Evolutionary conservation across 2,329 filamentous ascomycete species (phyloP).

Genomic region (Fusarium poae): DNA sequence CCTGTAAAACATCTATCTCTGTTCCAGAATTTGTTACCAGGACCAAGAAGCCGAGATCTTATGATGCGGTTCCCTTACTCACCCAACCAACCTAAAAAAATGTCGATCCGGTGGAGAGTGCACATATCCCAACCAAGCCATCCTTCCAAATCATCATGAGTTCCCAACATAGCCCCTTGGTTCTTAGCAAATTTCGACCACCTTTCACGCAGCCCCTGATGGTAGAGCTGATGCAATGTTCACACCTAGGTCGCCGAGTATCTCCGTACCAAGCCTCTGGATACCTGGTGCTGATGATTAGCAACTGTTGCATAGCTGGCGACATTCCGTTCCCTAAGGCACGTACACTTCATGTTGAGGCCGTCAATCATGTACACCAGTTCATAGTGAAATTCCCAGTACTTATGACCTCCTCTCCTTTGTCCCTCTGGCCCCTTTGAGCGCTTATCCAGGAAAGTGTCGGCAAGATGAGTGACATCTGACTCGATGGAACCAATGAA

Average conservation of each 20-base stretch:
- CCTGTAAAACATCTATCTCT: no score
- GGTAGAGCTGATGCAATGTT: background rate
- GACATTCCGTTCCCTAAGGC: accelerated
- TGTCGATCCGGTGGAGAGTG: no score
- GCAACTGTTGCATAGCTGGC: background rate
- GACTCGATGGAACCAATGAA: accelerated
- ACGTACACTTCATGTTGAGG: slow-evolving; percentile 14
- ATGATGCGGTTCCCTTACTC: no score
- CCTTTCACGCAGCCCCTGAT: background rate
- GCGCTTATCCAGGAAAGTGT: no score
- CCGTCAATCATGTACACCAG: background rate
- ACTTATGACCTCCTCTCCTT: background rate
- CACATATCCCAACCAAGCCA: background rate
- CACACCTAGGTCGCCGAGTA: background rate
- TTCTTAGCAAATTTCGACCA: no score
- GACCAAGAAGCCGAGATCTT: no score
- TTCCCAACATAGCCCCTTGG: no score
- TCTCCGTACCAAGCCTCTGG: background rate
- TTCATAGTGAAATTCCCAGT: background rate
- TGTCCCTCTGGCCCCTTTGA: no score
- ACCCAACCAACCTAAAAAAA: background rate
- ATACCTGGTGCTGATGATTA: background rate
- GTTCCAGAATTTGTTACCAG: no score
- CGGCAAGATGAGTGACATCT: background rate
- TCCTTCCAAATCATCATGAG: background rate